A percentile compares a stretch with the other conserved stretches of the same genome.
These are phyloP conservation scores for Halteria grandinella DNA, from an alignment of 73 alveolate genomes.

Conservation along the genomic window DNA sequence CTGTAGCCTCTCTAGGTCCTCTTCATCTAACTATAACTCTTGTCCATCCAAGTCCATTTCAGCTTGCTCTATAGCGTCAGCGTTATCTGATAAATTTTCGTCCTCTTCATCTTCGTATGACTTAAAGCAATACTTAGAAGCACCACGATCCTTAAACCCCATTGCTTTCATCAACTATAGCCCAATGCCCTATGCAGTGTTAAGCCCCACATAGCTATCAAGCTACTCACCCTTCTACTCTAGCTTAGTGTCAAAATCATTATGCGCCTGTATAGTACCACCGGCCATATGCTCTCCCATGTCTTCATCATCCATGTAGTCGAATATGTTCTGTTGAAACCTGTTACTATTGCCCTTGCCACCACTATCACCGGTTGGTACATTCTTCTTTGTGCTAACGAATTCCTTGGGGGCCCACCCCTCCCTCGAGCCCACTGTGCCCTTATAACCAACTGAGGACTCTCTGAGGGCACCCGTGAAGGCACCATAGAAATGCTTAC, in stretches of 20 bases:
- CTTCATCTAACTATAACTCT: neutral
- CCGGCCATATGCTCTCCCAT: constrained; percentile 51
- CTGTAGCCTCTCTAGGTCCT: neutral
- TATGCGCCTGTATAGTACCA: constrained; percentile 7
- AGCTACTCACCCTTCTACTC: neutral
- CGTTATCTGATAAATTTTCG: constrained; percentile 37
- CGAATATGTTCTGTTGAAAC: constrained; percentile 14
- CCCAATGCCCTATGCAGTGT: no score
- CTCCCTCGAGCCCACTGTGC: constrained; percentile 52
- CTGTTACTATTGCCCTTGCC: neutral
- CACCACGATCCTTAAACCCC: constrained; percentile 44
- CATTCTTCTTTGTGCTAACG: constrained; percentile 24
- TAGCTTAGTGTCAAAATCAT: constrained; percentile 9
- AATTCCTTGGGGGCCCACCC: constrained; percentile 39
- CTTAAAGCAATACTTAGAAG: constrained; percentile 36
- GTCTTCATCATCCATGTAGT: constrained; percentile 53
- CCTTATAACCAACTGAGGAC: constrained; percentile 49
- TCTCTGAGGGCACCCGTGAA: constrained; percentile 55
- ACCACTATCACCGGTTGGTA: no score
- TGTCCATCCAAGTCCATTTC: neutral
- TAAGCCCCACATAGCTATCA: neutral
- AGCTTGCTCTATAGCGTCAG: neutral
- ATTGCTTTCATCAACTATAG: constrained; percentile 29
- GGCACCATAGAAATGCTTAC: constrained; percentile 49
- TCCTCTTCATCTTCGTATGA: constrained; percentile 32